Conservation (phyloP, 495 filamentous ascomycete species). For the Hypoxylon trugodes region DNA sequence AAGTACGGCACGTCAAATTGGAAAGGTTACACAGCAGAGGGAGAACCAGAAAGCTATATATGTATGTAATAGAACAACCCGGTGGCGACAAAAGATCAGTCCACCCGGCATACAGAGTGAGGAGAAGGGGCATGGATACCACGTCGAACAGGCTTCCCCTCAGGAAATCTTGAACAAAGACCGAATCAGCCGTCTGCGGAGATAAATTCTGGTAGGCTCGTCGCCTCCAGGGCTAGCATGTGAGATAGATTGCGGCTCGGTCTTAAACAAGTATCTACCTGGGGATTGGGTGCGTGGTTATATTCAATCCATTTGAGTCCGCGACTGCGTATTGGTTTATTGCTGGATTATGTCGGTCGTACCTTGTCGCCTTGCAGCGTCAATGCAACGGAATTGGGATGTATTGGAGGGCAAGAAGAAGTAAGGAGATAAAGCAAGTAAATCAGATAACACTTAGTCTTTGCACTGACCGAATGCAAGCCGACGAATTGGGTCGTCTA, state of each 20-base stretch:
- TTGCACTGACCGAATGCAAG: conserved; percentile 40
- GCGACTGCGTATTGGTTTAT: conserved; percentile 5
- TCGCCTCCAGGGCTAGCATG: conserved; percentile 19
- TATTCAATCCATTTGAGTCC: conserved; percentile 12
- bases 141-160: conserved; percentile 42
- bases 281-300: conserved; percentile 15
- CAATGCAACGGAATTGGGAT: conserved; percentile 11
- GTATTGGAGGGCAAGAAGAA: conserved; percentile 11
- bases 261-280: conserved; percentile 11
- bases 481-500: conserved; percentile 27
- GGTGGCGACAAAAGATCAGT: conserved; percentile 21
- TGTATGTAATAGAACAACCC: conserved; percentile 33
- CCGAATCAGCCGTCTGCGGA: conserved; percentile 32
- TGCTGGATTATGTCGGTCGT: not conserved
- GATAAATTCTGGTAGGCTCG: conserved; percentile 15
- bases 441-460: conserved; percentile 14
- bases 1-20: conserved; percentile 15
- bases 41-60: conserved; percentile 21
- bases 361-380: conserved; percentile 10
- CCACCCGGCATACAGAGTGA: conserved; percentile 19
- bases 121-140: conserved; percentile 23
- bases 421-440: conserved; percentile 24
- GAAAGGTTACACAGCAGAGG: conserved; percentile 34
- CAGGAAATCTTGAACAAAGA: conserved; percentile 13
- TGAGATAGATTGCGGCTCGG: conserved; percentile 39